Evolutionary conservation across 129 eudicot species (phyloP), one percentile per base, ranked within the genome.

Genomic region (Gnaphalium uliginosum): DNA sequence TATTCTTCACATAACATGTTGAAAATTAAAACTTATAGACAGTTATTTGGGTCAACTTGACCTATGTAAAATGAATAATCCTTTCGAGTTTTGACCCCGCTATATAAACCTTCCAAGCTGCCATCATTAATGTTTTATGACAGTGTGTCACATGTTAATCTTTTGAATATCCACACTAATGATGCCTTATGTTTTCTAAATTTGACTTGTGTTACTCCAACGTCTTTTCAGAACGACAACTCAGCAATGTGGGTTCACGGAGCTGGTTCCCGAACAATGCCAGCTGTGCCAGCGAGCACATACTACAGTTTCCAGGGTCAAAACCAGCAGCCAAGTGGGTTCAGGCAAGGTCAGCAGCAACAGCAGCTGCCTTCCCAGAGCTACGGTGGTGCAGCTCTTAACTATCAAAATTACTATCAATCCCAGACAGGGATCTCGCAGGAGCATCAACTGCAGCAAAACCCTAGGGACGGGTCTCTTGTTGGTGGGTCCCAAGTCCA

Each of bases 271-370:
- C 79, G 98, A 78, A 86, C 96, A 35, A 82, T 85, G 79, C 81
- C 96, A 9, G 96, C 87, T 8, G 83, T 90, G 60, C 96, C 90
- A 27, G 90, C 90, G 14, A 90, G 82, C 84, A 85, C 90, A 54
- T 88, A 93, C 76, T 90, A 93, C 82, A 82, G 86, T 68, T 85
- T 86, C 76, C 99, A 91, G 85, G 96, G 92, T 65, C 99, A 87
- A 76, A 90, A 53, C 68, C 96, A 87, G 89, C 97, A 89, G 76
- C 78, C 90, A 9, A 79, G 85, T 66, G 98, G 96, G 65, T 91
- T 82, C 81, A 77, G 98, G 77, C 98, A 94, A 85, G 88, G 77
- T 46, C 90, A 85, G 59, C 96, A 86, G 39, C 84, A 63, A 58
- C 87, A 83, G 68, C 87, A 78, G 82, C 96, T 84, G 48, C 88